Evolutionary conservation across 2,329 filamentous ascomycete species (phyloP).

Genomic region (Arthrobotrys megalospora): DNA sequence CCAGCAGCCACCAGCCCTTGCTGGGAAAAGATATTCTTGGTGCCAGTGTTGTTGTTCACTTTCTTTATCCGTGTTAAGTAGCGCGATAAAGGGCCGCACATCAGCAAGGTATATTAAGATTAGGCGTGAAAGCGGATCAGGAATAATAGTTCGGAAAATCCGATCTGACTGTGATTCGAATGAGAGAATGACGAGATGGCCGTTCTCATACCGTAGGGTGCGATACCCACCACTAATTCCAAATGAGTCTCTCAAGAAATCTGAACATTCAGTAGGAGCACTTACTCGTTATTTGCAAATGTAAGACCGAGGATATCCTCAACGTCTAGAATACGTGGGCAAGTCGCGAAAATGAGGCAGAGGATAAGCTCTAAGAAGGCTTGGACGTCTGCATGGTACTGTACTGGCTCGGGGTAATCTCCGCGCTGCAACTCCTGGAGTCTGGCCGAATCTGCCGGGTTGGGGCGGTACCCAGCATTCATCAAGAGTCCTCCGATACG

Average conservation of each 20-base stretch:
- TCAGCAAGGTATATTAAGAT: slow-evolving; percentile 49
- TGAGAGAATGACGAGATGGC: slow-evolving; percentile 35
- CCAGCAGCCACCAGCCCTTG: slow-evolving; percentile 32
- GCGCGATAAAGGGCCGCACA: slow-evolving; percentile 32
- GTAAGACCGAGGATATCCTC: slow-evolving; percentile 30
- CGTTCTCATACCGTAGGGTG: slow-evolving; percentile 48
- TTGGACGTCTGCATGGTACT: slow-evolving; percentile 47
- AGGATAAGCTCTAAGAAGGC: slow-evolving; percentile 49
- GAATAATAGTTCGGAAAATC: slow-evolving; percentile 38
- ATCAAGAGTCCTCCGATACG: slow-evolving; percentile 30
- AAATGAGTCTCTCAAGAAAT: background rate
- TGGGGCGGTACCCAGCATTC: slow-evolving; percentile 25
- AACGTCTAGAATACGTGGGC: slow-evolving; percentile 26
- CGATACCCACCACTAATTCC: slow-evolving; percentile 30
- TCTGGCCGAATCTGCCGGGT: background rate
- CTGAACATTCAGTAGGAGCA: background rate
- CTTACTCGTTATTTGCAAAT: slow-evolving; percentile 38
- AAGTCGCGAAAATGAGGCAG: slow-evolving; percentile 40
- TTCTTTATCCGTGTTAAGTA: slow-evolving; percentile 16
- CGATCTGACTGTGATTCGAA: background rate
- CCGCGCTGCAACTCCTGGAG: slow-evolving; percentile 11
- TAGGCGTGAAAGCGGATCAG: slow-evolving; percentile 43
- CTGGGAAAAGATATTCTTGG: slow-evolving; percentile 43
- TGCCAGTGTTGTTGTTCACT: slow-evolving; percentile 31
- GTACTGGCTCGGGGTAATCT: slow-evolving; percentile 34